Base-by-base conservation (phyloP, 352 stramenopile genomes). In the Phytophthora litchii region DNA sequence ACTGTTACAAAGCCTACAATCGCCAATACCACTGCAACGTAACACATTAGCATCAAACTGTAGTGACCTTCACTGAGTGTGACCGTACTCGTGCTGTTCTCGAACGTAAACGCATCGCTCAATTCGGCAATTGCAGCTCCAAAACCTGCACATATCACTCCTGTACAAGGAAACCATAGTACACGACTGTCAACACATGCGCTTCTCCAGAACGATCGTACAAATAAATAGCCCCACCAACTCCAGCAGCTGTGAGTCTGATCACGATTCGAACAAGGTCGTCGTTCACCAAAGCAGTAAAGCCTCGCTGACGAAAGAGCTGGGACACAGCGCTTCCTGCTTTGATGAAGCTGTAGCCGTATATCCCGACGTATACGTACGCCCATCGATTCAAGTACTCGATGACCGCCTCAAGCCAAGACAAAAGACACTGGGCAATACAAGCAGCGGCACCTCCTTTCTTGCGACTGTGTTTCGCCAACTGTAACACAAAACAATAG, bases 221-320 rank as follows among this genome's bases (percentile, higher is more conserved):
- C 1, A 12, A 34, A 34, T 5, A 34, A 32, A 13, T 17, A 20
- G n/a, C 34, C 46, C 10, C 48, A 67, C 84, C 91, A n/a, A 98
- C 72, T 10, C 61, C 80, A 20, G 97, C 64, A 16, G 80, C 83
- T 4, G 91, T 71, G 66, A 98, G 89, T 21, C 76, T 64, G 7
- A 98, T 62, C 12, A 96, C 85, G 38, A 80, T 91, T 55, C 91
- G 83, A 29, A 98, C 86, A 35, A 98, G 71, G 23, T 96, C 84
- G 70, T 98, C 94, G 64, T 96, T 97, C 67, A 98, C 94, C 54
- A 98, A 96, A 2, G 88, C 81, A 40, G 88, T 94, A 58, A 93
- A 98, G 10, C 92, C 94, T 44, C 92, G 83, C 47, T 85, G 67
- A 57, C 83, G 74, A 65, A 98, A 98, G 3, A 98, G 72, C 16